These are phyloP conservation scores for Colletotrichum horii DNA, from an alignment of 2,329 filamentous ascomycete species.

Conservation along the genomic window DNA sequence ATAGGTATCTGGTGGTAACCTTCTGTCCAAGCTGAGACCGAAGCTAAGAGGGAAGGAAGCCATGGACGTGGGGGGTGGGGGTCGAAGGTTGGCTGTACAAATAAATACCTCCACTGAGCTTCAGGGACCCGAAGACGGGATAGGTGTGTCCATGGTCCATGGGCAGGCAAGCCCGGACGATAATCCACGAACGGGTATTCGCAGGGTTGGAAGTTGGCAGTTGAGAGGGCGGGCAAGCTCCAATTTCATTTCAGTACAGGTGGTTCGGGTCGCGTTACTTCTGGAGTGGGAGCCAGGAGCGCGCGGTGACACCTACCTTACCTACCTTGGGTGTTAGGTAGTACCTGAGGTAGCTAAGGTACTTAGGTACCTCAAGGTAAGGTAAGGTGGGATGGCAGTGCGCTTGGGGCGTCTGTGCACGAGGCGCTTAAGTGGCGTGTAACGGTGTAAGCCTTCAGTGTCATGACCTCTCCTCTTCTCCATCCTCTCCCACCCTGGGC, in stretches of 20 bases:
- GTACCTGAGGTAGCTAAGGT: not conserved
- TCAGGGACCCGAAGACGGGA: not conserved
- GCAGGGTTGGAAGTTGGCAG: not conserved
- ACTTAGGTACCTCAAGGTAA: too few species aligned
- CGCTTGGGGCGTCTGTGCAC: conserved; percentile 2
- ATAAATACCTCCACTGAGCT: not conserved
- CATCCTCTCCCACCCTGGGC: not conserved
- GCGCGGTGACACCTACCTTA: not conserved
- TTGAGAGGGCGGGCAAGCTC: not conserved
- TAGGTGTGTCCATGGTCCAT: too few species aligned
- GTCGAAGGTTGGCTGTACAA: not conserved
- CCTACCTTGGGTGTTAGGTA: too few species aligned
- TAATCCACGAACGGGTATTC: not conserved
- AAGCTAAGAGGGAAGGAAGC: not conserved
- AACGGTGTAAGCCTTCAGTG: not conserved
- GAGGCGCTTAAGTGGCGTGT: not conserved
- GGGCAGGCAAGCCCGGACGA: not conserved
- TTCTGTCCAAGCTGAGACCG: not conserved
- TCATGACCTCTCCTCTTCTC: not conserved
- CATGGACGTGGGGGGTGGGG: not conserved
- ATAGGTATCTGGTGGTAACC: not conserved
- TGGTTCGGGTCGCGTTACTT: not conserved
- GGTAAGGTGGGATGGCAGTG: not conserved
- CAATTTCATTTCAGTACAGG: not conserved
- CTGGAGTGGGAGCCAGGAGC: not conserved